Evolutionary conservation across 768 basidiomycete species (phyloP).

Genomic region (Exsudoporus frostii): DNA sequence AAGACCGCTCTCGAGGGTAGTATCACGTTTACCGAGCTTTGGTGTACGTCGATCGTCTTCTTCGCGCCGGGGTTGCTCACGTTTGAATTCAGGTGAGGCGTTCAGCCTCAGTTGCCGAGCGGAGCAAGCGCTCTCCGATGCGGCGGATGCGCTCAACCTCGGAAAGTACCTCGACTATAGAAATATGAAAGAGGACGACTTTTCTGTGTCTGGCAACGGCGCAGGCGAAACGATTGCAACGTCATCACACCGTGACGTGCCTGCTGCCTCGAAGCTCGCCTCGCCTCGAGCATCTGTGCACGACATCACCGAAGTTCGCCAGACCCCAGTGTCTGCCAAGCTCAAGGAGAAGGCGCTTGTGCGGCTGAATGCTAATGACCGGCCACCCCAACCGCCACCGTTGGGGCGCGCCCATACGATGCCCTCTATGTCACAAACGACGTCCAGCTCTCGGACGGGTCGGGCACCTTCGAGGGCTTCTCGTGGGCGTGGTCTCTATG

Average conservation of each 20-base stretch:
- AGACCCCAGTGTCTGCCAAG: neutral
- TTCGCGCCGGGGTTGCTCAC: neutral
- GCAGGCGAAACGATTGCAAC: neutral
- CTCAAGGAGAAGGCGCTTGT: conserved; percentile 1
- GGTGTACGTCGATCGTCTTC: conserved; percentile 12
- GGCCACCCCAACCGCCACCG: neutral
- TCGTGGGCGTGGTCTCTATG: conserved; percentile 1
- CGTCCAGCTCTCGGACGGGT: neutral
- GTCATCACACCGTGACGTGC: neutral
- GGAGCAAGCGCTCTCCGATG: neutral
- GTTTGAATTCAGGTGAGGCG: conserved; percentile 8
- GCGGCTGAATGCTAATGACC: conserved; percentile 3
- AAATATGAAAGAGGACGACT: neutral
- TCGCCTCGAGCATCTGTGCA: neutral
- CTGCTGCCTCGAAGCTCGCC: neutral
- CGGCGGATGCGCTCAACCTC: conserved; percentile 2
- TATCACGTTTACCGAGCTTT: neutral
- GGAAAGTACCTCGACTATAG: neutral
- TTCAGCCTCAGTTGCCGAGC: neutral
- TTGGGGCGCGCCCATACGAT: conserved; percentile 18
- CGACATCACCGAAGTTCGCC: neutral
- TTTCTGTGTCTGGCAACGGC: neutral
- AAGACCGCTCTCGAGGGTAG: neutral
- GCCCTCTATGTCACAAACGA: conserved; percentile 2
- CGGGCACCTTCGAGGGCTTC: neutral